Evolutionary conservation across 345 rosid genomes (phyloP).

Genomic region (Salix brachista): DNA sequence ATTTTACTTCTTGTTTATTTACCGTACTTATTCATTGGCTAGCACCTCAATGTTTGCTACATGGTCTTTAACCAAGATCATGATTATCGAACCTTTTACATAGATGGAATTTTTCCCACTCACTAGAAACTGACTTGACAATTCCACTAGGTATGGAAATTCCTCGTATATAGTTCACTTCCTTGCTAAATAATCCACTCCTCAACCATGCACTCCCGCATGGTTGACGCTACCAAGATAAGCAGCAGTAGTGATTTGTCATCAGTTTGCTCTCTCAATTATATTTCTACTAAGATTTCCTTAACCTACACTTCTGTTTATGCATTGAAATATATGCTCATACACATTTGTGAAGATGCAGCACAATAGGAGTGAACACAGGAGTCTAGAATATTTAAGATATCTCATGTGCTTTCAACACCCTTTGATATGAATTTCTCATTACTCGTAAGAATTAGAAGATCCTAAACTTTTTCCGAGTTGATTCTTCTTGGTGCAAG

Average conservation of each 20-base stretch:
- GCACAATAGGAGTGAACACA: not conserved
- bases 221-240: not conserved
- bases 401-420: not conserved
- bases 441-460: not conserved
- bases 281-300: not conserved
- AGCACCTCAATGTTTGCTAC: not conserved
- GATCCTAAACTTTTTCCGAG: no score
- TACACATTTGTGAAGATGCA: not conserved
- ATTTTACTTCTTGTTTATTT: not conserved
- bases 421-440: not conserved
- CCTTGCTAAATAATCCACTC: not conserved
- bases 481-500: not conserved
- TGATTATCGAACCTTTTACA: not conserved
- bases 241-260: not conserved
- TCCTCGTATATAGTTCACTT: not conserved
- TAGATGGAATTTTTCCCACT: not conserved
- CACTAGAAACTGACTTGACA: not conserved
- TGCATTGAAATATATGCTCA: not conserved
- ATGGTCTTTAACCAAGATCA: not conserved
- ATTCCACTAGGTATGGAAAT: not conserved
- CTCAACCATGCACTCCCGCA: not conserved
- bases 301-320: not conserved
- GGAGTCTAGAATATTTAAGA: not conserved
- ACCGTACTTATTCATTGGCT: not conserved
- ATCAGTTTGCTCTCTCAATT: not conserved